These are phyloP conservation scores for Chalciporus pseudorubinellus DNA, from an alignment of 768 basidiomycete species.

Conservation along the genomic window DNA sequence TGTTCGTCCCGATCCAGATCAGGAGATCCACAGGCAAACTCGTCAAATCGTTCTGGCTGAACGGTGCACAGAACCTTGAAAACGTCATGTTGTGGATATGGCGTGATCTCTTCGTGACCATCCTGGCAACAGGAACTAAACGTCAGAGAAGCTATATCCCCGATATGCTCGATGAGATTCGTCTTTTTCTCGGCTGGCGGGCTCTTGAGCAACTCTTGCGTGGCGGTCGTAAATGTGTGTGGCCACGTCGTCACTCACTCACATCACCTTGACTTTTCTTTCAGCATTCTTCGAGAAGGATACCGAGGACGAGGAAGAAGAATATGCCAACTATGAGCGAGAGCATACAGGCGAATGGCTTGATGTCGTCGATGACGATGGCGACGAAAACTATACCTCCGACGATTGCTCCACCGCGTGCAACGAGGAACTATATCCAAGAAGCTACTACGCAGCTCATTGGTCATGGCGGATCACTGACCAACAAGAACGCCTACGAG, in stretches of 20 bases:
- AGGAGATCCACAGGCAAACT: conserved; percentile 41
- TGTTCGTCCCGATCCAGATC: conserved; percentile 47
- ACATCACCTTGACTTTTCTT: conserved; percentile 3
- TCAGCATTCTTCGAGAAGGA: conserved; percentile 9
- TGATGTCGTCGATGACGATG: conserved; percentile 33
- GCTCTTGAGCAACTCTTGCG: conserved; percentile 51
- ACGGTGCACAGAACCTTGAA: conserved; percentile 47
- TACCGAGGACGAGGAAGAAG: conserved; percentile 29
- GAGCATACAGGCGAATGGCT: background rate
- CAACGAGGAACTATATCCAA: conserved; percentile 25
- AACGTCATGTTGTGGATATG: conserved; percentile 60
- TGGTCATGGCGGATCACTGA: conserved; percentile 47
- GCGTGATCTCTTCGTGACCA: conserved; percentile 62
- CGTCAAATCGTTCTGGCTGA: conserved; percentile 48
- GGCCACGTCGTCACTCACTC: background rate
- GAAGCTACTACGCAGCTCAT: conserved; percentile 44
- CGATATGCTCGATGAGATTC: conserved; percentile 61
- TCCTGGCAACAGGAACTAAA: conserved; percentile 42
- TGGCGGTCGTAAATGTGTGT: conserved; percentile 49
- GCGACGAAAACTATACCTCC: conserved; percentile 26
- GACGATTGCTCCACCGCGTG: conserved; percentile 20
- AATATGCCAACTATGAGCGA: background rate
- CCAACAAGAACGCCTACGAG: conserved; percentile 41
- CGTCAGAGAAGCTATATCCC: conserved; percentile 36
- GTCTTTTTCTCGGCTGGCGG: conserved; percentile 47